Conservation (phyloP, 169 alveolate genomes). For the Eimeria necatrix region DNA sequence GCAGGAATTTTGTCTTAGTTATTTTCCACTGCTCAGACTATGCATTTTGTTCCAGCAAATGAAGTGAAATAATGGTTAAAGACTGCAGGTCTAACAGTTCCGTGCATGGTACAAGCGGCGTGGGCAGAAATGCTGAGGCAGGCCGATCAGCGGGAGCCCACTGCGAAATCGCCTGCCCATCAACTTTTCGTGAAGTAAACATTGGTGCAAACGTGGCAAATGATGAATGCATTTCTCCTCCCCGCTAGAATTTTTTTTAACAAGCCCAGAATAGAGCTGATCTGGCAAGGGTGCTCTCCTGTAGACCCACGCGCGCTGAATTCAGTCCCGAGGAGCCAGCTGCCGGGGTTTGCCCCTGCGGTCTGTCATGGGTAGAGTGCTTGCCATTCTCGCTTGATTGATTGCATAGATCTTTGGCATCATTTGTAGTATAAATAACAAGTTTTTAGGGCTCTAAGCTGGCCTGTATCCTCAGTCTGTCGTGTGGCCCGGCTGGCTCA, state of each 20-base stretch:
- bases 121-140: not conserved
- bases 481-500: too few species aligned
- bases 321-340: constrained; percentile 44
- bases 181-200: too few species aligned
- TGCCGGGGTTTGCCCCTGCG: constrained; percentile 3
- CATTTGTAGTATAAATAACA: too few species aligned
- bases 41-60: not conserved
- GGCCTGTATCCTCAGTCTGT: too few species aligned
- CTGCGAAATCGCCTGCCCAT: too few species aligned
- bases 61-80: not conserved
- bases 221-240: not conserved
- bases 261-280: not conserved
- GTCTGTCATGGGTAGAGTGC: too few species aligned
- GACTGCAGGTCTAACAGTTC: not conserved
- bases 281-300: not conserved
- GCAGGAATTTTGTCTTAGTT: not conserved
- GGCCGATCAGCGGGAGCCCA: too few species aligned
- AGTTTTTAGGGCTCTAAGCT: too few species aligned
- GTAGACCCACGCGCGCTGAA: constrained; percentile 36
- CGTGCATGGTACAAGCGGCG: not conserved
- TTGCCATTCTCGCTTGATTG: too few species aligned
- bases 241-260: not conserved
- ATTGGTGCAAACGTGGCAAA: too few species aligned
- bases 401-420: too few species aligned
- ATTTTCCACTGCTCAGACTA: not conserved